Conservation (phyloP, 2,329 filamentous ascomycete species). For the Hymenoscyphus linearis region DNA sequence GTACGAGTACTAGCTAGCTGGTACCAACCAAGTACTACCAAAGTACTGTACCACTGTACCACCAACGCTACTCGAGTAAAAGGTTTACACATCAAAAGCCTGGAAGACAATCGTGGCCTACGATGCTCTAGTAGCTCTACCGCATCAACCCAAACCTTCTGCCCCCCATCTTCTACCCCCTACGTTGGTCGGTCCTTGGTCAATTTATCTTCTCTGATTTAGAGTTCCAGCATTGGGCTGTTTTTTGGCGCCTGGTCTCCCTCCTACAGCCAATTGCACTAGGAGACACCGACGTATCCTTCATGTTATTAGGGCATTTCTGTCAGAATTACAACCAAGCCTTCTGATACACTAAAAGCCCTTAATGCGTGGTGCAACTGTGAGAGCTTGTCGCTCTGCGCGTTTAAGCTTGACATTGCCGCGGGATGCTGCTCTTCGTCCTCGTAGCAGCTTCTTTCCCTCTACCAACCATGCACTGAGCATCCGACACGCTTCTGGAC, state of each 20-base stretch:
- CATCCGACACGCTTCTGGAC: slow-evolving; percentile 39
- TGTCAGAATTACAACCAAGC: slow-evolving; percentile 14
- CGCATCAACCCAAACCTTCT: neutral
- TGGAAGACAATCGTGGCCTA: neutral
- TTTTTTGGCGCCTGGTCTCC: neutral
- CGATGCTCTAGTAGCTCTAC: neutral
- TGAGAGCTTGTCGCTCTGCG: slow-evolving; percentile 63
- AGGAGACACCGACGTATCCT: no score
- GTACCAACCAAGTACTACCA: no score
- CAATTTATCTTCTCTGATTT: neutral
- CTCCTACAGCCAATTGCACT: slow-evolving; percentile 6
- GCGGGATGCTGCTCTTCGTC: slow-evolving; percentile 52
- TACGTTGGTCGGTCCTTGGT: neutral
- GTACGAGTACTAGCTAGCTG: no score
- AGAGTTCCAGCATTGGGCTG: neutral
- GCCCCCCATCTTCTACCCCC: neutral
- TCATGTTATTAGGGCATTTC: no score
- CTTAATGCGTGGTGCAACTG: slow-evolving; percentile 69
- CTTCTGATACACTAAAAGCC: slow-evolving; percentile 9
- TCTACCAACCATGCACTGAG: slow-evolving; percentile 39
- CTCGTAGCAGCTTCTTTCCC: slow-evolving; percentile 37
- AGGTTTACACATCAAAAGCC: no score
- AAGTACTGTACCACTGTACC: no score
- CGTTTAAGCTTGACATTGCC: slow-evolving; percentile 51
- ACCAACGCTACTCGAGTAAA: no score